phyloP scores from a whole-genome alignment of 2,329 filamentous ascomycete genomes.

The Cladosporium colombiae region DNA sequence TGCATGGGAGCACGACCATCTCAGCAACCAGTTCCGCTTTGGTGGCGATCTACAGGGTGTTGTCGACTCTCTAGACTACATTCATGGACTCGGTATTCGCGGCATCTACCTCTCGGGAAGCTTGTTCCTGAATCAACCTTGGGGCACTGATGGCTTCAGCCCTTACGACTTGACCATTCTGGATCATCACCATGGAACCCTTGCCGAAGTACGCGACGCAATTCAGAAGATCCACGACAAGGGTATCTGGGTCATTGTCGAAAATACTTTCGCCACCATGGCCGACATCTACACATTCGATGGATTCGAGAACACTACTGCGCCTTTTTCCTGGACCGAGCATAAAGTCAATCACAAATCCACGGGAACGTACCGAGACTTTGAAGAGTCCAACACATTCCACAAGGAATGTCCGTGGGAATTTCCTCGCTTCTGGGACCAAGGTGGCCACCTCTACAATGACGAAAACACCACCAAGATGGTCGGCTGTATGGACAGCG shows the following conservation, averaged over 20 bases:
- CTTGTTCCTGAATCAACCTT: slow-evolving; percentile 64
- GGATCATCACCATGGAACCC: slow-evolving; percentile 63
- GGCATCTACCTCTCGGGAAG: slow-evolving; percentile 65
- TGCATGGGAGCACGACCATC: slow-evolving; percentile 60
- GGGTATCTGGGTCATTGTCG: slow-evolving; percentile 66
- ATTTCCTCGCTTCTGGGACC: slow-evolving; percentile 66
- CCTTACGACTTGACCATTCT: slow-evolving; percentile 62
- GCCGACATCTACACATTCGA: slow-evolving; percentile 64
- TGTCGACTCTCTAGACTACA: slow-evolving; percentile 62
- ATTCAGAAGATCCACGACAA: slow-evolving; percentile 62
- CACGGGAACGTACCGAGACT: slow-evolving; percentile 58
- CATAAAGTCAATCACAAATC: slow-evolving; percentile 61
- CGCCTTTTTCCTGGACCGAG: slow-evolving; percentile 57
- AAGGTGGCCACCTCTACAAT: slow-evolving; percentile 55
- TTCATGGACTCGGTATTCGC: slow-evolving; percentile 64
- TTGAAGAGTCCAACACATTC: slow-evolving; percentile 55
- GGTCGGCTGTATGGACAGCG: slow-evolving; percentile 60
- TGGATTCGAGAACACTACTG: slow-evolving; percentile 60
- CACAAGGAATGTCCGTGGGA: slow-evolving; percentile 52
- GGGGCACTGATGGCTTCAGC: slow-evolving; percentile 62
- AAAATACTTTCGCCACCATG: slow-evolving; percentile 67
- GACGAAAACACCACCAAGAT: slow-evolving; percentile 50
- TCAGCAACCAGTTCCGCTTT: slow-evolving; percentile 63
- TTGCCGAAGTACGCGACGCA: slow-evolving; percentile 58
- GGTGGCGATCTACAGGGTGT: slow-evolving; percentile 63